These are phyloP conservation scores for Danielia oregonensis DNA, from an alignment of 805 yeast genomes.

Conservation along the genomic window DNA sequence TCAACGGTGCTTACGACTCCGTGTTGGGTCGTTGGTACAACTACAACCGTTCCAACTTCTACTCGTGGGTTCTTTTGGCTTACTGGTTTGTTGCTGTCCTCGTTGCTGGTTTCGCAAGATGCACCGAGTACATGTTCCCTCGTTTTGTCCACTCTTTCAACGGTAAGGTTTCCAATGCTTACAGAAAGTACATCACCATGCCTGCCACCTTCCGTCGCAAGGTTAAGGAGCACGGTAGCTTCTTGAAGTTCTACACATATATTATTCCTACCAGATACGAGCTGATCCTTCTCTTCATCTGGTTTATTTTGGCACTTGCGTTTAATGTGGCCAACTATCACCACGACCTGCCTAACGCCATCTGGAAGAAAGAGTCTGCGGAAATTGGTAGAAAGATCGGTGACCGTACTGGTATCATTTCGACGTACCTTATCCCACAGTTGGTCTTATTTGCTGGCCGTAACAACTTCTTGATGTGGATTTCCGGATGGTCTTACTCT, in stretches of 20 bases:
- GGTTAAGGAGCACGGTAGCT: constrained; percentile 18
- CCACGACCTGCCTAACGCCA: constrained; percentile 19
- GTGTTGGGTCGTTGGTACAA: constrained; percentile 25
- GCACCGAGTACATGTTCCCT: constrained; percentile 21
- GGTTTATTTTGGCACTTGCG: constrained; percentile 31
- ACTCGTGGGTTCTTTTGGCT: constrained; percentile 26
- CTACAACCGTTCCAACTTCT: constrained; percentile 39
- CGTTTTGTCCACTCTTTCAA: constrained; percentile 12
- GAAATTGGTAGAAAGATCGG: constrained; percentile 43
- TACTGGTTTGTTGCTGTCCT: constrained; percentile 29
- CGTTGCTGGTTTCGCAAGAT: constrained; percentile 31
- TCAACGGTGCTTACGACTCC: constrained; percentile 26
- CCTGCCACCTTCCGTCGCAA: constrained; percentile 31
- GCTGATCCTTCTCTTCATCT: constrained; percentile 36
- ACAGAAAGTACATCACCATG: constrained; percentile 26
- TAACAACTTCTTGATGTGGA: constrained; percentile 60
- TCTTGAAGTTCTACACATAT: constrained; percentile 13
- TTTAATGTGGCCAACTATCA: constrained; percentile 24
- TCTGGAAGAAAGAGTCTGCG: constrained; percentile 11
- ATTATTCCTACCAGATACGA: constrained; percentile 55
- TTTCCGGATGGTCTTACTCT: constrained; percentile 61
- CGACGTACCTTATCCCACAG: constrained; percentile 50
- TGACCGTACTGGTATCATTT: constrained; percentile 52
- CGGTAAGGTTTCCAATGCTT: constrained; percentile 12
- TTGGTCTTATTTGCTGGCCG: constrained; percentile 63